phyloP scores from a whole-genome alignment of 495 filamentous ascomycete species.

The Apodospora peruviana region DNA sequence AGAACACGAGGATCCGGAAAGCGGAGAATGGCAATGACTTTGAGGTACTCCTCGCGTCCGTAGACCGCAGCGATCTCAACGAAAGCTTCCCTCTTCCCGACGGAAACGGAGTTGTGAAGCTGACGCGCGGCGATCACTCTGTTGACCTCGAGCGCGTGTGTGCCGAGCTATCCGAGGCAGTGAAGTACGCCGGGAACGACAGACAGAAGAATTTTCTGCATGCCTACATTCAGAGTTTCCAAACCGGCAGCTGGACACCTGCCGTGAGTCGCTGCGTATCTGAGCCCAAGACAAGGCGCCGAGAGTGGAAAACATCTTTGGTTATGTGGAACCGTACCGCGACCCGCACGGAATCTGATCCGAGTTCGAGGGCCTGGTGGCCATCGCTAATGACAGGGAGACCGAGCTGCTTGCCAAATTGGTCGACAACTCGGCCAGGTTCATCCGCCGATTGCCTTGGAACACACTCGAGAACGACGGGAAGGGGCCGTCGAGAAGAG shows the following conservation, averaged over 20 bases:
- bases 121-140: slow-evolving; percentile 62
- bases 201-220: slow-evolving; percentile 23
- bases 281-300: slow-evolving; percentile 39
- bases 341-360: slow-evolving; percentile 40
- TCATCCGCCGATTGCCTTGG: slow-evolving; percentile 38
- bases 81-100: slow-evolving; percentile 12
- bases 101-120: slow-evolving; percentile 43
- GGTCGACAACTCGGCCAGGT: slow-evolving; percentile 25
- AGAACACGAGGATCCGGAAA: slow-evolving; percentile 23
- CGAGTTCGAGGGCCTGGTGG: slow-evolving; percentile 45
- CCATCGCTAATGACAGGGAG: slow-evolving; percentile 35
- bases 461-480: slow-evolving; percentile 24
- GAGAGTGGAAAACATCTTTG: slow-evolving; percentile 39
- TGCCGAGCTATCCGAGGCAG: slow-evolving; percentile 51
- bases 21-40: slow-evolving; percentile 1
- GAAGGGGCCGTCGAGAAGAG: slow-evolving; percentile 40
- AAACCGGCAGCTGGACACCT: slow-evolving; percentile 30
- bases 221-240: slow-evolving; percentile 29
- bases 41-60: slow-evolving; percentile 5
- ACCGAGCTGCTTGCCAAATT: slow-evolving; percentile 26
- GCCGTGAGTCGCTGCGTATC: slow-evolving; percentile 29
- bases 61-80: background rate
- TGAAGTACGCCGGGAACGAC: slow-evolving; percentile 41
- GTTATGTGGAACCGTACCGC: slow-evolving; percentile 46
- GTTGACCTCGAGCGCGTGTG: slow-evolving; percentile 31